Evolutionary conservation across 2,329 filamentous ascomycete genomes (phyloP).

Genomic region (Cercospora sp.): DNA sequence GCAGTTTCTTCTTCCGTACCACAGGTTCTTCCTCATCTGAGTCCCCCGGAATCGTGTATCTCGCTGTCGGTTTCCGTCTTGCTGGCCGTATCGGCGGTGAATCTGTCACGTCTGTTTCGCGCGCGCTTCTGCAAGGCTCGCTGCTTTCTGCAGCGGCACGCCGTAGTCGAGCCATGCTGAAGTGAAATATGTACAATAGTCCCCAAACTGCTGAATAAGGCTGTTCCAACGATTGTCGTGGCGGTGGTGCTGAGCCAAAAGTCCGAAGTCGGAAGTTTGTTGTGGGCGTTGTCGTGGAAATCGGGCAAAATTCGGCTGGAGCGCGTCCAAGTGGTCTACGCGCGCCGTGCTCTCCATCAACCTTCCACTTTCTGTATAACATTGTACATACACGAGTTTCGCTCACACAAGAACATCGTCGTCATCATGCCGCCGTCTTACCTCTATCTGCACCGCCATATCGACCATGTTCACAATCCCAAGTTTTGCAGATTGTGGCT

Average conservation of each 20-base stretch:
- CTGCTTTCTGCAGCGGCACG: background rate
- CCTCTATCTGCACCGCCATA: background rate
- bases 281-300: background rate
- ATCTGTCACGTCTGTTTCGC: background rate
- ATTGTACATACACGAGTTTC: too few species aligned
- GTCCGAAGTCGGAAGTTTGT: conserved; percentile 1
- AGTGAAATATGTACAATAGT: background rate
- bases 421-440: background rate
- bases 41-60: conserved; percentile 19
- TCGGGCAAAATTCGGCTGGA: background rate
- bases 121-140: background rate
- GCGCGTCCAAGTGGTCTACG: background rate
- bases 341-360: background rate
- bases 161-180: conserved; percentile 1
- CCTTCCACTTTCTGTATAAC: background rate
- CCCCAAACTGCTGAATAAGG: background rate
- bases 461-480: conserved; percentile 8
- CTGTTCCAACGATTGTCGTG: background rate
- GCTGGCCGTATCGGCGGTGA: background rate
- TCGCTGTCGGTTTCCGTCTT: conserved; percentile 11
- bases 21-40: conserved; percentile 21
- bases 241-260: background rate
- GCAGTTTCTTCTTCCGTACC: background rate
- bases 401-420: background rate
- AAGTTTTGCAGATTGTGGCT: background rate